Base-by-base conservation (phyloP, 129 eudicot species). In the Sambucus nigra region DNA sequence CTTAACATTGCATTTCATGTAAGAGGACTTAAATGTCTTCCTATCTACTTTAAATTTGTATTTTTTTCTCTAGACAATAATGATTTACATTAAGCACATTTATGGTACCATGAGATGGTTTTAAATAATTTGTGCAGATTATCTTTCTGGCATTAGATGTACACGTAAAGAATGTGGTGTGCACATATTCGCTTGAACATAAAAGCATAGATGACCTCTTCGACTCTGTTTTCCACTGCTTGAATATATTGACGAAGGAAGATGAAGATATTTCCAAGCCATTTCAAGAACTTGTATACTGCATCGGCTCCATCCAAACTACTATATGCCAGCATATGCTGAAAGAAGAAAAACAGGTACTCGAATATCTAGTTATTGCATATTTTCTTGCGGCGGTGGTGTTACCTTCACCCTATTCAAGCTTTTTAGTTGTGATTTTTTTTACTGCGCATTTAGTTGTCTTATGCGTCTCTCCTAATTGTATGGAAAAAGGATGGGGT, bases 281-380 rank as follows among this genome's bases (percentile, higher is more conserved):
- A 57, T 65, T 79, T 66, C 87, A 82, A 63, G 78, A 77, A 20
- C 91, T 92, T 62, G 54, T 77, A 0, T 76, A 55, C 72, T 77
- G 74, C 48, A 72, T 80, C 10, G 82, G 91, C 55, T 69, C 94
- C 44, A 66, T 86, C 41, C 78, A 75, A 58, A 44, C 69, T 18
- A 69, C 69, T 58, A 77, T 92, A 16, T 69, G 79, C 64, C 87
- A 92, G 67, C 99, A 92, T 67, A 86, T 92, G 94, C 73, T 80
- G 46, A 92, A 92, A 81, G 96, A 92, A 82, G 96, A 92, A 60
- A 70, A 86, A 61, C 95, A 92, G 99, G 99, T 86, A 72, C 28
- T 17, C 8, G 4, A 7, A 7, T 31, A 29, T n/a, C 1, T 23
- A 49, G 4, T 24, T 9, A 11, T 49, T 18, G 24, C 32, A 12